Percentiles rank a stretch among this genome's conserved stretches.
Conservation (phyloP, 2,329 filamentous ascomycete genomes). For the Simplicillium sp. region DNA sequence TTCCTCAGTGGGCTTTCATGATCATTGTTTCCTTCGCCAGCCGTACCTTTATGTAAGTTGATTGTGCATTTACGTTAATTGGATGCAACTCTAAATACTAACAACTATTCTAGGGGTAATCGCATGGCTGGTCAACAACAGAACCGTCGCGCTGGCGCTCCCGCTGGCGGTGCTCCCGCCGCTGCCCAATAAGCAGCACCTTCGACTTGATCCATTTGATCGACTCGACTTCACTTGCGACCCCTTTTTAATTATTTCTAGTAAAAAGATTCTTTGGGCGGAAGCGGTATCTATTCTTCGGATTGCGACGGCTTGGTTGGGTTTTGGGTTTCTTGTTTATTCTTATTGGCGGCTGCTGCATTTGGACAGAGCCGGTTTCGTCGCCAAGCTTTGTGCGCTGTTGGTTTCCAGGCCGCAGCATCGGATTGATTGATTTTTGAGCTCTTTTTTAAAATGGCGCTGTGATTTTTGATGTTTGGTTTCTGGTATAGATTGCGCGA, state of each 20-base stretch:
- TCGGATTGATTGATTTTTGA: no score
- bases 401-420: no score
- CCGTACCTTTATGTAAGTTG: slow-evolving; percentile 65
- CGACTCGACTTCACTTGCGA: slow-evolving; percentile 1
- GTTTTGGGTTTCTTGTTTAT: no score
- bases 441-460: no score
- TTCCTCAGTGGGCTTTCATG: slow-evolving; percentile 74
- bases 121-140: slow-evolving; percentile 17
- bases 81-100: slow-evolving; percentile 9
- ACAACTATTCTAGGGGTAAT: slow-evolving; percentile 23
- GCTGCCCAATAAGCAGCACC: slow-evolving; percentile 3
- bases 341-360: no score
- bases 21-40: slow-evolving; percentile 63
- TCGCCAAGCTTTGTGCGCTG: no score
- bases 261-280: slow-evolving; percentile 2
- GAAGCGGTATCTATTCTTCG: no score
- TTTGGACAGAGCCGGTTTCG: no score
- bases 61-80: slow-evolving; percentile 5
- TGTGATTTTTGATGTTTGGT: no score
- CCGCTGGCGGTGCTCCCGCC: neutral
- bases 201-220: no score
- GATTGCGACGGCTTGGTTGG: no score
- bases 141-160: neutral
- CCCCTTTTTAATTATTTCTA: slow-evolving; percentile 1
- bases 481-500: no score